phyloP scores from a whole-genome alignment of 495 filamentous ascomycete genomes.

The Lophium mytilinum region DNA sequence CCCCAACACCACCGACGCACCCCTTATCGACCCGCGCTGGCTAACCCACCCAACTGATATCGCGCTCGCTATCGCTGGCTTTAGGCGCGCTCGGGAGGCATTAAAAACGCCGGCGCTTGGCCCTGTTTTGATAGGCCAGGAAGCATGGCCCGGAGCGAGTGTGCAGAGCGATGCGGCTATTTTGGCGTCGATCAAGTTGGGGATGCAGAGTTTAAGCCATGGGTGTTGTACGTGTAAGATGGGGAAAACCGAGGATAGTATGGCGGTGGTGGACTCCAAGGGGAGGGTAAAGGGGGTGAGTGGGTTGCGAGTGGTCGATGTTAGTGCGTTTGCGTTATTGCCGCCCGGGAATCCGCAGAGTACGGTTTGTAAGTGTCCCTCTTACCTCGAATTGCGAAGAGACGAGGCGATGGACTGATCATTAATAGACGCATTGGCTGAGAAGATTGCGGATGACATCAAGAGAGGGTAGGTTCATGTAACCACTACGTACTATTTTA shows the following conservation, averaged over 20 bases:
- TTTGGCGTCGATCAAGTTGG: slow-evolving; percentile 34
- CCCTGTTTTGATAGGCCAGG: slow-evolving; percentile 36
- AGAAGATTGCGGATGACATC: slow-evolving; percentile 54
- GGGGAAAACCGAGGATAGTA: slow-evolving; percentile 37
- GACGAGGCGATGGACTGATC: slow-evolving; percentile 12
- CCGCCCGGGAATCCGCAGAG: slow-evolving; percentile 48
- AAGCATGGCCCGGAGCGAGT: slow-evolving; percentile 39
- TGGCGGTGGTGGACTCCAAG: slow-evolving; percentile 46
- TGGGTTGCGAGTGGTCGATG: slow-evolving; percentile 51
- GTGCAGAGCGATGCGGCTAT: slow-evolving; percentile 47
- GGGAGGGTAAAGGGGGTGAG: slow-evolving; percentile 44
- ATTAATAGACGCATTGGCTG: slow-evolving; percentile 40
- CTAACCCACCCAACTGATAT: slow-evolving; percentile 45
- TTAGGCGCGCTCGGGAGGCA: slow-evolving; percentile 42
- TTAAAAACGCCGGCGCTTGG: slow-evolving; percentile 34
- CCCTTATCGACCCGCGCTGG: slow-evolving; percentile 48
- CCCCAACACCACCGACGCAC: slow-evolving; percentile 35
- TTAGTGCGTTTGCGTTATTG: slow-evolving; percentile 47
- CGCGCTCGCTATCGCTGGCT: slow-evolving; percentile 45
- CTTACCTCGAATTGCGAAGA: background rate
- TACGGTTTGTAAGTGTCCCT: slow-evolving; percentile 36
- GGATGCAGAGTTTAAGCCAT: slow-evolving; percentile 39
- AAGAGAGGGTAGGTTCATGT: background rate
- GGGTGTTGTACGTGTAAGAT: slow-evolving; percentile 47
- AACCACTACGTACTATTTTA: too few species aligned